phyloP scores from a whole-genome alignment of 352 stramenopile species.

The Globisporangium spinosum region DNA sequence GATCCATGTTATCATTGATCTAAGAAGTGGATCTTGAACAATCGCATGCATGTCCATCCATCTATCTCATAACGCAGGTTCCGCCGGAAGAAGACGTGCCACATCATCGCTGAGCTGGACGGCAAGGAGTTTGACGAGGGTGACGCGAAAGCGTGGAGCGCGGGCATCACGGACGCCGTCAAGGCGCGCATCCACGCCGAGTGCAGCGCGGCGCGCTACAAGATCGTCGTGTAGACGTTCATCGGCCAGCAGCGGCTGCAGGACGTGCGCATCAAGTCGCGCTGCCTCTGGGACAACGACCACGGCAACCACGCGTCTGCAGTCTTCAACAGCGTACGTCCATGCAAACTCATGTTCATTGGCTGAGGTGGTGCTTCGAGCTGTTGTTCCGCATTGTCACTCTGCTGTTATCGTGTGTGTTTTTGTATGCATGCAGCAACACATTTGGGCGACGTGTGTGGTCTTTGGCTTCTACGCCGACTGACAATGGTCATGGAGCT shows the following conservation, averaged over 20 bases:
- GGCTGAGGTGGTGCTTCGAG: background rate
- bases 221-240: slow-evolving; percentile 93
- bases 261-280: slow-evolving; percentile 90
- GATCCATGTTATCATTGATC: too few species aligned
- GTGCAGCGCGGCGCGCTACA: slow-evolving; percentile 87
- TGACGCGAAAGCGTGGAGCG: slow-evolving; percentile 63
- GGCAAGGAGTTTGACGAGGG: slow-evolving; percentile 75
- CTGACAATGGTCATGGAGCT: slow-evolving; percentile 24
- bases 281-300: slow-evolving; percentile 92
- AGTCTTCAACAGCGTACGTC: slow-evolving; percentile 81
- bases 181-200: slow-evolving; percentile 59
- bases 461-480: slow-evolving; percentile 91
- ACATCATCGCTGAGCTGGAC: slow-evolving; percentile 68
- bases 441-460: slow-evolving; percentile 87
- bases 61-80: slow-evolving; percentile 32
- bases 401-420: background rate
- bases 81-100: slow-evolving; percentile 66
- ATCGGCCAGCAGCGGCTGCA: slow-evolving; percentile 93
- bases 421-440: slow-evolving; percentile 36
- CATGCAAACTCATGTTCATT: background rate
- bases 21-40: background rate
- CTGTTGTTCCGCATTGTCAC: background rate
- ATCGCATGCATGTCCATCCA: background rate
- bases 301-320: slow-evolving; percentile 92
- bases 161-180: slow-evolving; percentile 60